phyloP scores from a whole-genome alignment of 192 early-diverging fungal genomes.

The Globomyces pollinis-pini region DNA sequence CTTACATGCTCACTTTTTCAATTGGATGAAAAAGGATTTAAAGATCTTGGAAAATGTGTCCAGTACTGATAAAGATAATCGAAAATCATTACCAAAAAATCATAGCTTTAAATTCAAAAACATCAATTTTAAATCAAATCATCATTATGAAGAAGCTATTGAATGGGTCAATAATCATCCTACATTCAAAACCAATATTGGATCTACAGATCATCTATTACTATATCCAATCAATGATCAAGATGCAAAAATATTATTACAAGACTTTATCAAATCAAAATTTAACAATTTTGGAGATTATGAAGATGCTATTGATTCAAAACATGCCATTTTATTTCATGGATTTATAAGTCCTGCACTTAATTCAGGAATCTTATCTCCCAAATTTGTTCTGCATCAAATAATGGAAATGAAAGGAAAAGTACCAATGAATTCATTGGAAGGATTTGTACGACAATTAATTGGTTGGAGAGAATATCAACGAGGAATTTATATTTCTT shows the following conservation, averaged over 20 bases:
- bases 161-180: not conserved
- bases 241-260: not conserved
- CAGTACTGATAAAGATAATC: not conserved
- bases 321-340: not conserved
- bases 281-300: not conserved
- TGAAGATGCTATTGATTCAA: not conserved
- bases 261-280: not conserved
- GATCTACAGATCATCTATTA: not conserved
- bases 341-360: not conserved
- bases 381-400: not conserved
- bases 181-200: not conserved
- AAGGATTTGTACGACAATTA: not conserved
- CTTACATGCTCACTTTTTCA: not conserved
- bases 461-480: slow-evolving; percentile 2
- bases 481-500: not conserved
- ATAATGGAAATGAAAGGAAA: not conserved
- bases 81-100: not conserved
- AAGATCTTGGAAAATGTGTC: not conserved
- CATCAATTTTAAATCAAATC: too few species aligned
- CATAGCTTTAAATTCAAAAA: not conserved
- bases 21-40: not conserved
- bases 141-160: not conserved
- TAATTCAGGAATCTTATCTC: not conserved
- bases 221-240: not conserved
- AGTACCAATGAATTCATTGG: not conserved